Percentiles rank a stretch among this genome's conserved stretches.
These are phyloP conservation scores for Eutypa lata DNA, from an alignment of 2,329 filamentous ascomycete species.

Conservation along the genomic window DNA sequence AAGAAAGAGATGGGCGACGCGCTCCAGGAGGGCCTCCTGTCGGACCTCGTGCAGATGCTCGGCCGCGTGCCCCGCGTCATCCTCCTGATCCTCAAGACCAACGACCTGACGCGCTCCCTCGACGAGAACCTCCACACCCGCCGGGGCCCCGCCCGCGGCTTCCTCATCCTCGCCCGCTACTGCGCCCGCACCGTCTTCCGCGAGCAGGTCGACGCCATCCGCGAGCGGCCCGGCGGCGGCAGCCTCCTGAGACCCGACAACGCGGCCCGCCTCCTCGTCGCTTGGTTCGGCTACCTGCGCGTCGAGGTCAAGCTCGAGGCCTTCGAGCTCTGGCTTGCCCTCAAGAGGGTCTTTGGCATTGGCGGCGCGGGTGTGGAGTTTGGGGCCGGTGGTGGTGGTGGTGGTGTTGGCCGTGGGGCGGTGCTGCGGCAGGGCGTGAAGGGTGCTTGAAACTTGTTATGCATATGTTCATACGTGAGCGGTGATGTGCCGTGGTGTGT, in stretches of 20 bases:
- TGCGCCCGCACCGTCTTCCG: slow-evolving; percentile 64
- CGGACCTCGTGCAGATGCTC: slow-evolving; percentile 82
- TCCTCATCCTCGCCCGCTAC: slow-evolving; percentile 67
- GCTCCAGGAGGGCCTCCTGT: slow-evolving; percentile 82
- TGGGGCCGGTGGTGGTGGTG: too few species aligned
- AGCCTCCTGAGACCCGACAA: slow-evolving; percentile 60
- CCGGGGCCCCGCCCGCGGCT: slow-evolving; percentile 61
- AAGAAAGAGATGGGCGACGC: slow-evolving; percentile 83
- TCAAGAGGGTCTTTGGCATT: slow-evolving; percentile 46
- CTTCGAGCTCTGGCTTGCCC: slow-evolving; percentile 59
- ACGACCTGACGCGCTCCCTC: slow-evolving; percentile 88
- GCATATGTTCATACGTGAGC: too few species aligned
- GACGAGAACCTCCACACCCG: slow-evolving; percentile 85
- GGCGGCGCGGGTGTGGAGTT: neutral
- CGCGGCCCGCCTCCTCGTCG: slow-evolving; percentile 48
- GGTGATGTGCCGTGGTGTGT: too few species aligned
- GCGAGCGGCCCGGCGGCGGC: slow-evolving; percentile 45
- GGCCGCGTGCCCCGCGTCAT: slow-evolving; percentile 90
- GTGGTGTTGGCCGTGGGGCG: too few species aligned
- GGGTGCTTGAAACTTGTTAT: too few species aligned
- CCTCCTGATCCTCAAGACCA: slow-evolving; percentile 93
- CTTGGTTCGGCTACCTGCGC: slow-evolving; percentile 56
- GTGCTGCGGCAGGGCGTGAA: too few species aligned
- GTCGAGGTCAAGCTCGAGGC: slow-evolving; percentile 61
- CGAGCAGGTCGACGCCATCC: slow-evolving; percentile 60